Base-by-base conservation (phyloP, 805 yeast species). In the Candida oleophila region DNA sequence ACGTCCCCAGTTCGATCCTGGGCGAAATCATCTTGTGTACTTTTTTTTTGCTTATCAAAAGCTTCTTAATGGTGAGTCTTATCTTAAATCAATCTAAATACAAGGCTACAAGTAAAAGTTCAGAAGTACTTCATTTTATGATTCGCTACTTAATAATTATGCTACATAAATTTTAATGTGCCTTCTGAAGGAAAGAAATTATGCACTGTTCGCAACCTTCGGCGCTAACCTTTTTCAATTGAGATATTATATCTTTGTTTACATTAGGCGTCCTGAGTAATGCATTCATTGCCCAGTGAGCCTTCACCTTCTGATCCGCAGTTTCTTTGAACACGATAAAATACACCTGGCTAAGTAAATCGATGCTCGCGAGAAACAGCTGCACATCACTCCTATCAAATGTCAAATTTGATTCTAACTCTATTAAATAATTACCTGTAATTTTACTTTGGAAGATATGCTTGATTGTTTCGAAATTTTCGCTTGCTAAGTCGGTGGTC, bases 1-100 rank as follows among this genome's bases (percentile, higher is more conserved):
- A 88, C 90, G 97, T 92, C 97, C 97, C 97, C 97, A 90, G 97
- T 92, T 92, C 97, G 97, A 92, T 89, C 97, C 97, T 91, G 97
- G 97, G 97, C 90, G 87, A 84, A 89, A 86, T 89, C 97, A 90
- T 57, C 63, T 65, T 64, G 74, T 41, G n/a, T 16, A 16, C 19
- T 15, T 36, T 16, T 16, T 16, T 33, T 33, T 33, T 15, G 36
- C 36, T 33, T 33, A 5, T 37, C n/a, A n/a, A n/a, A n/a, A n/a
- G n/a, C 11, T 40, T 38, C 38, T 51, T 38, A 22, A 42, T 47
- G 19, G 34, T 39, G 7, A 35, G 9, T 5, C n/a, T n/a, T 38
- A 44, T 11, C 38, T 35, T 12, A 30, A 18, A n/a, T 16, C 14
- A 15, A 53, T 49, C 3, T 20, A 25, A 5, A 5, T 25, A 7